Percentiles rank a stretch among this genome's conserved stretches.
Evolutionary conservation across 495 filamentous ascomycete species (phyloP).

Genomic region (Amphirosellinia nigrospora): DNA sequence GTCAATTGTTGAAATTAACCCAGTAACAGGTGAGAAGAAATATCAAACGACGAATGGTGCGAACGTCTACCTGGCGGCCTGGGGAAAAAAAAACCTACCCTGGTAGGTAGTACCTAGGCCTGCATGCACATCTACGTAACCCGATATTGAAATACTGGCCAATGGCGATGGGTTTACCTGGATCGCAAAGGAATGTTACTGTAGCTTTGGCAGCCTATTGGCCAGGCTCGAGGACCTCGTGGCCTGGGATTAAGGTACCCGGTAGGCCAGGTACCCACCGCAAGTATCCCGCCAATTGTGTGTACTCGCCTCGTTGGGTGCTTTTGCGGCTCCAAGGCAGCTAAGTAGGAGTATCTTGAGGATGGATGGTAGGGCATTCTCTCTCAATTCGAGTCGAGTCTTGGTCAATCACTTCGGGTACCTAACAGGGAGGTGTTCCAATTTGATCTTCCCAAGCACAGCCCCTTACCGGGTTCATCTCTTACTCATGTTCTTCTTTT

Average conservation of each 20-base stretch:
- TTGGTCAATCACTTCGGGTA: neutral
- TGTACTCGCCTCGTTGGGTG: constrained; percentile 3
- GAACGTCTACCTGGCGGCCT: neutral
- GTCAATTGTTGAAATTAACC: neutral
- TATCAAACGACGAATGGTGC: neutral
- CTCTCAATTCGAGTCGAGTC: neutral
- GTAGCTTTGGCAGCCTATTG: constrained; percentile 17
- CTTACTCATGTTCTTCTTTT: neutral
- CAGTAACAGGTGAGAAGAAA: neutral
- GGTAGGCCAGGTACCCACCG: constrained; percentile 13
- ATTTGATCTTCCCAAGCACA: neutral
- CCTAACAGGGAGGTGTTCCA: neutral
- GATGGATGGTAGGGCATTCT: neutral
- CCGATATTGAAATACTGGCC: constrained; percentile 8
- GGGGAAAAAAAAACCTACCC: neutral
- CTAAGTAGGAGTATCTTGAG: neutral
- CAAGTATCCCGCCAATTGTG: neutral
- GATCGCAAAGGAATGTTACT: constrained; percentile 7
- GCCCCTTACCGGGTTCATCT: neutral
- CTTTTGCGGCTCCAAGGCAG: constrained; percentile 8
- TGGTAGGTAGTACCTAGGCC: neutral
- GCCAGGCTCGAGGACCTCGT: constrained; percentile 9
- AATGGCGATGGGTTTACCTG: constrained; percentile 13
- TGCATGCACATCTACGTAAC: constrained; percentile 12
- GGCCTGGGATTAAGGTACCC: constrained; percentile 21